Conservation (phyloP, 176 grass and related monocot genomes). For the Bonia amplexicaulis region DNA sequence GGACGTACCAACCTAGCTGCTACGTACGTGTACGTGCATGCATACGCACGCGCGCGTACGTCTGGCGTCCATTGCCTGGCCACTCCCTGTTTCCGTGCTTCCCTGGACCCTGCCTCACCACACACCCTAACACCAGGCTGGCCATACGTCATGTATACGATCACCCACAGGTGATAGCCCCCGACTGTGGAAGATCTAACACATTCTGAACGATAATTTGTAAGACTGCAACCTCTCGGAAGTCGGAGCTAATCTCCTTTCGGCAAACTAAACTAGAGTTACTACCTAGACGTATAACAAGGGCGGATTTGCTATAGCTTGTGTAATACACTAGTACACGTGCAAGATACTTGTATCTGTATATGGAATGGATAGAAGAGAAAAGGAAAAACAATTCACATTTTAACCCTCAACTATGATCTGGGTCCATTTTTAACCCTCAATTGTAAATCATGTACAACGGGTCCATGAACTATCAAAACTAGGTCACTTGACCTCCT, state of each 20-base stretch:
- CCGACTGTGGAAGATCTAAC: background rate
- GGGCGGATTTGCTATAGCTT: background rate
- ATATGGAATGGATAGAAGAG: background rate
- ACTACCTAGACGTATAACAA: background rate
- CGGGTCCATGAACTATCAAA: too few species aligned
- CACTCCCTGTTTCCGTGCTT: background rate
- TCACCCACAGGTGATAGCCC: background rate
- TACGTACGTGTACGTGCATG: background rate
- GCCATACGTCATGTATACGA: background rate
- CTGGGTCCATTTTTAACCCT: too few species aligned
- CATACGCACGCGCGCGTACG: too few species aligned
- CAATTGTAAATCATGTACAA: too few species aligned
- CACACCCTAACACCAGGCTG: background rate
- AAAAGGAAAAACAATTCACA: too few species aligned
- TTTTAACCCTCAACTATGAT: too few species aligned
- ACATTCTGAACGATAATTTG: background rate
- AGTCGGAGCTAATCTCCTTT: background rate
- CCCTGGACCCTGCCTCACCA: too few species aligned
- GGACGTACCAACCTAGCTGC: background rate
- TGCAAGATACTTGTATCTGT: background rate
- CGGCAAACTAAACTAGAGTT: background rate
- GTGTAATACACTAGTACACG: background rate
- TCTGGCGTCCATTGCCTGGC: background rate
- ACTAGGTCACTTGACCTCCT: too few species aligned
- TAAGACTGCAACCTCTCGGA: background rate